Percentiles rank a stretch among this genome's conserved stretches.
Conservation (phyloP, 768 basidiomycete species). For the Leucocoprinus sp. region DNA sequence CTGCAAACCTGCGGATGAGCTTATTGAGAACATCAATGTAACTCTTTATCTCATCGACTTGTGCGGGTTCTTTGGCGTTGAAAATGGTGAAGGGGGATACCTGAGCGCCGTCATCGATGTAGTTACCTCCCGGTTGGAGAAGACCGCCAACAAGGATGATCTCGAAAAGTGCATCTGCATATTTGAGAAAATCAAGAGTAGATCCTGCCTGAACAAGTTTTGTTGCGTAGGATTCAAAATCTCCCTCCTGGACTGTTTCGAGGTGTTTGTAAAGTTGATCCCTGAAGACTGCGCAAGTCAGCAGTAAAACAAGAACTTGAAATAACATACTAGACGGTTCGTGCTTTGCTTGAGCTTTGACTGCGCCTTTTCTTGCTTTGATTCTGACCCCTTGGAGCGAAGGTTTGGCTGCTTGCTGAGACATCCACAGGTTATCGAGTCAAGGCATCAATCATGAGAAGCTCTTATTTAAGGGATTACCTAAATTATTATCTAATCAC, state of each 20-base stretch:
- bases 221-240: constrained; percentile 74
- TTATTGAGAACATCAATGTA: constrained; percentile 93
- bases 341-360: constrained; percentile 91
- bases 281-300: constrained; percentile 60
- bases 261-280: constrained; percentile 90
- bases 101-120: constrained; percentile 81
- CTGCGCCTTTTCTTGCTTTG: constrained; percentile 87
- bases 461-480: constrained; percentile 1
- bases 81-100: constrained; percentile 84
- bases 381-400: constrained; percentile 89
- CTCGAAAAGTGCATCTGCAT: constrained; percentile 95
- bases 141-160: constrained; percentile 92
- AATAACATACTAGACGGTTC: constrained; percentile 60
- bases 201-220: constrained; percentile 90
- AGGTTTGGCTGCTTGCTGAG: constrained; percentile 88
- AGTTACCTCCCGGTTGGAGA: constrained; percentile 91
- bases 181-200: constrained; percentile 92
- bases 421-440: constrained; percentile 61
- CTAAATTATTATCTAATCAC: constrained; percentile 12
- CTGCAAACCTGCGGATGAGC: constrained; percentile 78
- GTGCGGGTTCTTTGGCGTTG: constrained; percentile 69
- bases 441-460: background rate
- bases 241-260: constrained; percentile 69
- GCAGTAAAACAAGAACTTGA: background rate
- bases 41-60: constrained; percentile 83